phyloP scores from a whole-genome alignment of 331 rosid genomes.

The Cydonia oblonga region DNA sequence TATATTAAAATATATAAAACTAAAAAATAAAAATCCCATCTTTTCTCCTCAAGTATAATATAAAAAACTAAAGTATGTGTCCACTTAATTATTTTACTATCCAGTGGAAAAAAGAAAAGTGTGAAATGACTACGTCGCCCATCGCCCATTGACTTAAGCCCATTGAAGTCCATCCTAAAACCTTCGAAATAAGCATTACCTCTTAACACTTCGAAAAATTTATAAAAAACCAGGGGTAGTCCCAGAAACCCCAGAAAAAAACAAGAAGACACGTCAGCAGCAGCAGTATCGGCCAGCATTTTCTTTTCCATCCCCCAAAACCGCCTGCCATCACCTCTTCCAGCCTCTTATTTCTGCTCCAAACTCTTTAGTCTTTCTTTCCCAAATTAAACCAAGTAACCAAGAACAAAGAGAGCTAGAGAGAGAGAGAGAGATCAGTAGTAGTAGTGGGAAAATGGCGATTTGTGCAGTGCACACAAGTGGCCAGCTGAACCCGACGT shows the following conservation, averaged over 20 bases:
- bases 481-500: conserved; percentile 57
- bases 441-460: conserved; percentile 35
- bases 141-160: too few relatives aligned
- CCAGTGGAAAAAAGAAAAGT: too few relatives aligned
- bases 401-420: not conserved
- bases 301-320: conserved; percentile 22
- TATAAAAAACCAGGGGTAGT: too few relatives aligned
- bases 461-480: conserved; percentile 71
- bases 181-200: too few relatives aligned
- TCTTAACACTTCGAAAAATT: too few relatives aligned
- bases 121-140: too few relatives aligned
- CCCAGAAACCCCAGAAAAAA: conserved; percentile 16
- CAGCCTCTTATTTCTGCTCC: conserved; percentile 40
- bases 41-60: too few relatives aligned
- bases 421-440: too few relatives aligned
- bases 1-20: not conserved
- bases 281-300: conserved; percentile 12
- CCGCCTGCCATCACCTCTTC: conserved; percentile 27
- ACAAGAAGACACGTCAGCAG: conserved; percentile 14
- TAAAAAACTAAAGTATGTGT: too few relatives aligned
- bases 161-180: too few relatives aligned
- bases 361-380: not conserved
- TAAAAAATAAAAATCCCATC: too few relatives aligned
- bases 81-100: too few relatives aligned
- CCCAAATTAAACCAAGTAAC: not conserved